Percentiles rank a stretch among this genome's conserved stretches.
phyloP scores from a whole-genome alignment of 2,329 filamentous ascomycete species.

The Phialemoniopsis sp. region DNA sequence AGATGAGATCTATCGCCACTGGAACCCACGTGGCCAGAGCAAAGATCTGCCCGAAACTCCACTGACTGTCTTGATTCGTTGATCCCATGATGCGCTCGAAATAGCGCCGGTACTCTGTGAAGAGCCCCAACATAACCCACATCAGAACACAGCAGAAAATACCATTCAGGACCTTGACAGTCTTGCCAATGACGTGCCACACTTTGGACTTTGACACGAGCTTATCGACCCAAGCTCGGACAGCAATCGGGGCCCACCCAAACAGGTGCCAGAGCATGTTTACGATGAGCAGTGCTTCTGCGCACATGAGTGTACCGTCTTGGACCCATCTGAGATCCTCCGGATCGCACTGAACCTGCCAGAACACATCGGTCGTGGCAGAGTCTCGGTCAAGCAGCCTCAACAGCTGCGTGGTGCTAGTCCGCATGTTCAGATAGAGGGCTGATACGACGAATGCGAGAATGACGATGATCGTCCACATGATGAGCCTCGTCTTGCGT shows the following conservation, averaged over 20 bases:
- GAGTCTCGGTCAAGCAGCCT: constrained; percentile 3
- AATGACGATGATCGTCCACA: too few relatives aligned
- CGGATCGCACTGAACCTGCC: too few relatives aligned
- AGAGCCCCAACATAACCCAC: constrained; percentile 21
- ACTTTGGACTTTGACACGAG: too few relatives aligned
- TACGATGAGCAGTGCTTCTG: too few relatives aligned
- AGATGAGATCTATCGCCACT: constrained; percentile 16
- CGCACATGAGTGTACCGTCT: too few relatives aligned
- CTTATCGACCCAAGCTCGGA: too few relatives aligned
- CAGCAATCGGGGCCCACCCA: too few relatives aligned
- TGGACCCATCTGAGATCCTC: too few relatives aligned
- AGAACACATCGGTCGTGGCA: neutral
- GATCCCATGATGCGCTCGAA: constrained; percentile 9
- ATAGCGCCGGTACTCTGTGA: constrained; percentile 15
- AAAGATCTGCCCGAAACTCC: constrained; percentile 25
- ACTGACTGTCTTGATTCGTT: constrained; percentile 14
- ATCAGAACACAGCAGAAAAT: constrained; percentile 13
- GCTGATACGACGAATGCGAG: neutral
- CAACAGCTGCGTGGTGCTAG: too few relatives aligned
- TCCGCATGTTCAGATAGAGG: neutral
- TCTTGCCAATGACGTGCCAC: too few relatives aligned
- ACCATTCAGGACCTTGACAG: constrained; percentile 10
- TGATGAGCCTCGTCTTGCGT: too few relatives aligned
- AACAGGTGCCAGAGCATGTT: too few relatives aligned
- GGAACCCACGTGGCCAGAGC: constrained; percentile 22